These are phyloP conservation scores for Aciculoconidium aculeatum DNA, from an alignment of 805 yeast species.

Conservation along the genomic window DNA sequence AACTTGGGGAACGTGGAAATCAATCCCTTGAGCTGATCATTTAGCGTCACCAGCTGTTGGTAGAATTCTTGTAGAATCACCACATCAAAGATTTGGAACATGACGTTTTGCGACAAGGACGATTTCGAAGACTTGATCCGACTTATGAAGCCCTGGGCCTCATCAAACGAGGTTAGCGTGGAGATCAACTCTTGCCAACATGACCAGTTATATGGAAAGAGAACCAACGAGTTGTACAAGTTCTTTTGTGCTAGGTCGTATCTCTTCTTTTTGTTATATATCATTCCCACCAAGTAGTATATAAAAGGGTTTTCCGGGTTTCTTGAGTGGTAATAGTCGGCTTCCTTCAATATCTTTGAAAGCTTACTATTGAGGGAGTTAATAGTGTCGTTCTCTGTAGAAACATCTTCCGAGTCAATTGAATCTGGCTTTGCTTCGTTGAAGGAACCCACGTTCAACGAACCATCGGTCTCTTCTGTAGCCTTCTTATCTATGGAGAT, in stretches of 20 bases:
- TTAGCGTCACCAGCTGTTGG: slow-evolving; percentile 53
- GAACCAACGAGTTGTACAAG: slow-evolving; percentile 53
- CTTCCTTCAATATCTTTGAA: slow-evolving; percentile 33
- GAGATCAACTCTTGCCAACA: slow-evolving; percentile 80
- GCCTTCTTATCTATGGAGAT: slow-evolving; percentile 72
- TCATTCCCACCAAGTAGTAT: slow-evolving; percentile 65
- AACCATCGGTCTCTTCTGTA: slow-evolving; percentile 68
- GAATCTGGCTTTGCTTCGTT: slow-evolving; percentile 6
- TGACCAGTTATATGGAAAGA: slow-evolving; percentile 88
- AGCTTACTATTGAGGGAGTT: slow-evolving; percentile 22
- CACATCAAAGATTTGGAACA: slow-evolving; percentile 55
- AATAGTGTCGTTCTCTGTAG: slow-evolving; percentile 8
- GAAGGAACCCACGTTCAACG: slow-evolving; percentile 37
- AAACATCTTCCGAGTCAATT: slow-evolving; percentile 1
- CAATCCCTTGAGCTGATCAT: slow-evolving; percentile 45
- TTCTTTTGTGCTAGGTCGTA: slow-evolving; percentile 53
- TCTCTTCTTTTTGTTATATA: slow-evolving; percentile 59
- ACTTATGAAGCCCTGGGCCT: slow-evolving; percentile 41
- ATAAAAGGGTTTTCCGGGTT: slow-evolving; percentile 48
- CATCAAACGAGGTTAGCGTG: slow-evolving; percentile 56
- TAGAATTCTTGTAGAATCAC: slow-evolving; percentile 72
- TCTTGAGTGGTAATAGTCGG: slow-evolving; percentile 26
- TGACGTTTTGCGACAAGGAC: slow-evolving; percentile 23
- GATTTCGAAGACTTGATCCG: slow-evolving; percentile 32
- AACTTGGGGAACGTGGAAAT: slow-evolving; percentile 62